A percentile compares a stretch with the other conserved stretches of the same genome.
These are phyloP conservation scores for Corchorus olitorius DNA, from an alignment of 345 rosid species.

Conservation along the genomic window DNA sequence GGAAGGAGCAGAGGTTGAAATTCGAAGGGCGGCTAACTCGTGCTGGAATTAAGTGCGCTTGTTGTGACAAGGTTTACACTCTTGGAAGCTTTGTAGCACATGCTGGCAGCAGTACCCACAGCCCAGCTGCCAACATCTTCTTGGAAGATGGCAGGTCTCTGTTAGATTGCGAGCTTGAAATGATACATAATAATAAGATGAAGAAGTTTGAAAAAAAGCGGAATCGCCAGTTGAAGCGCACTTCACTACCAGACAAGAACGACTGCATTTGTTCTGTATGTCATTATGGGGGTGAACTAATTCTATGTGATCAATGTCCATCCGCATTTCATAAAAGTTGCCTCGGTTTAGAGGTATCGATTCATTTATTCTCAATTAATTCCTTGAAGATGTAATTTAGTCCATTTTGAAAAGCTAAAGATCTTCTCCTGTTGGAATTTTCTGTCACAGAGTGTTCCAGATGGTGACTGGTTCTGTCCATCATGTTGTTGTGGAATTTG, in stretches of 20 bases:
- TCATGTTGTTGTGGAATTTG: slow-evolving; percentile 77
- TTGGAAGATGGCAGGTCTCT: slow-evolving; percentile 83
- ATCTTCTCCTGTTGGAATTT: slow-evolving; percentile 19
- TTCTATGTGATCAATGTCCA: slow-evolving; percentile 83
- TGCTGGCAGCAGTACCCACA: slow-evolving; percentile 40
- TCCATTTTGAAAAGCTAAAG: background rate
- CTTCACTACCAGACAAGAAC: slow-evolving; percentile 43
- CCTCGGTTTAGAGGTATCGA: slow-evolving; percentile 62
- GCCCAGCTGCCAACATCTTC: slow-evolving; percentile 58
- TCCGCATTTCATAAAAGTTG: slow-evolving; percentile 78
- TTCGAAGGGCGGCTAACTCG: slow-evolving; percentile 62
- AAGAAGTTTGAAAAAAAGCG: slow-evolving; percentile 26
- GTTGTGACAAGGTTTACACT: slow-evolving; percentile 56
- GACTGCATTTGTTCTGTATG: slow-evolving; percentile 72
- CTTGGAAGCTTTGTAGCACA: slow-evolving; percentile 59
- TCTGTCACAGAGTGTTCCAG: slow-evolving; percentile 59
- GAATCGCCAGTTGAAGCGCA: slow-evolving; percentile 32
- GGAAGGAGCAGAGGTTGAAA: slow-evolving; percentile 29
- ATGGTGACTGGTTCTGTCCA: slow-evolving; percentile 89
- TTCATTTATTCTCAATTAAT: slow-evolving; percentile 7
- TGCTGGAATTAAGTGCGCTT: slow-evolving; percentile 69
- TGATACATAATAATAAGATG: slow-evolving; percentile 28
- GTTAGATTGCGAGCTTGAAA: slow-evolving; percentile 55
- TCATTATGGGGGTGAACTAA: slow-evolving; percentile 75
- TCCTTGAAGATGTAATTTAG: background rate